Base-by-base conservation (phyloP, 2,329 filamentous ascomycete genomes). In the Zopfia rhizophila region DNA sequence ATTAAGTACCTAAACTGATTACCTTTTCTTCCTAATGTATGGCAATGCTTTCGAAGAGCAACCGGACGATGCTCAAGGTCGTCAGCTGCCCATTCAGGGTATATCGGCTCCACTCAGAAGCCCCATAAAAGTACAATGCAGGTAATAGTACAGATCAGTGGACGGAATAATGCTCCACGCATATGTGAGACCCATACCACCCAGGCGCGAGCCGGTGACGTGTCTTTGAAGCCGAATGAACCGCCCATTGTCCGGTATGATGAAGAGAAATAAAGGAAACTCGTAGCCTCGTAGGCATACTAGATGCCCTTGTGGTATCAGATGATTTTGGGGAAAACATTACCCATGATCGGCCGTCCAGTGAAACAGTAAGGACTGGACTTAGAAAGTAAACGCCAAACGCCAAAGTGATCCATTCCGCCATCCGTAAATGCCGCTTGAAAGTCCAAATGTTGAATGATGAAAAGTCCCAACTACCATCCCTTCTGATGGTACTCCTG, bases 401-500 rank as follows among this genome's bases (percentile, higher is more conserved):
- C 68, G 65, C 60, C 67, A 64, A 35, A 41, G 55, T 56, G 36
- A 57, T 45, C 62, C 61, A 57, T 63, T 68, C 62, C 63, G 52
- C 49, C 37, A 54, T 58, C 62, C 59, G 44, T 65, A 58, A 45
- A 70, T 70, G 68, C 67, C 65, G 65, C 67, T 69, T 56, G 56
- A n/a, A 66, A 66, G 54, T 67, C 55, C 58, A 67, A 54, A 61
- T 60, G 55, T 42, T 53, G 37, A 58, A 52, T 46, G 18, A 48
- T 38, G 24, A 19, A 38, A 18, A 36, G 17, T 21, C 19, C 16
- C 18, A 18, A 39, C 63, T 84, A 95, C 91, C 91, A 96, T 64
- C 90, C 91, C 70, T 90, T 89, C 54, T 87, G 82, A 69, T 95
- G 88, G 74, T 94, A 95, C 63, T 91, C 90, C 68, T 85, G 85